phyloP scores from a whole-genome alignment of 768 basidiomycete genomes.

The Tricholoma flavovirens region DNA sequence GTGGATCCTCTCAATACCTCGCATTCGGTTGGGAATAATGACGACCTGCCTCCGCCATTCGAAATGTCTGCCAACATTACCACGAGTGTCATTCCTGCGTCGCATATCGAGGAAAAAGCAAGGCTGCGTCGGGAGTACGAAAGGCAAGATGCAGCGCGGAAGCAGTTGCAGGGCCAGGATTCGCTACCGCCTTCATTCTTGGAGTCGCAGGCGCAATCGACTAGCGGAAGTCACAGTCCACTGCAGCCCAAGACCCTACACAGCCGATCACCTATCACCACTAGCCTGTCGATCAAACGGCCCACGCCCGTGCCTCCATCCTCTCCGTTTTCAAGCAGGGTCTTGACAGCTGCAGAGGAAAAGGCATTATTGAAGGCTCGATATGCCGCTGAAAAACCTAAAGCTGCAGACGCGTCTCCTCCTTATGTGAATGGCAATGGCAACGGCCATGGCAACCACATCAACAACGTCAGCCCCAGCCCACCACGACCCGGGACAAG shows the following conservation, averaged over 20 bases:
- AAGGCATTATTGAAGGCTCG: conserved; percentile 64
- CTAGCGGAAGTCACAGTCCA: background rate
- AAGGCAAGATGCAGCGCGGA: conserved; percentile 56
- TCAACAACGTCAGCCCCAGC: background rate
- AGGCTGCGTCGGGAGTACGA: conserved; percentile 57
- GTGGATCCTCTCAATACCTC: conserved; percentile 21
- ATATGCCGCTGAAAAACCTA: conserved; percentile 52
- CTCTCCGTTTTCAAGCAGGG: conserved; percentile 21
- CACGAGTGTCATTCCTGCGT: conserved; percentile 30
- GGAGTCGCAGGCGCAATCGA: conserved; percentile 12
- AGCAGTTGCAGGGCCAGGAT: conserved; percentile 48
- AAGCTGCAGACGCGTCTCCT: background rate
- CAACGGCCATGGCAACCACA: conserved; percentile 2
- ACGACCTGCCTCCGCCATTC: conserved; percentile 51
- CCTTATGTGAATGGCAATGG: conserved; percentile 26
- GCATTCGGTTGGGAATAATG: conserved; percentile 15
- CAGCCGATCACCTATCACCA: conserved; percentile 13
- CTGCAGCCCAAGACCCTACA: conserved; percentile 14
- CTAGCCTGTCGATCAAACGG: conserved; percentile 13
- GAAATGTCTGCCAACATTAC: conserved; percentile 33
- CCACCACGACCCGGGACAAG: conserved; percentile 14
- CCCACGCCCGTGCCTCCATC: conserved; percentile 31
- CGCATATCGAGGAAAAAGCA: conserved; percentile 62
- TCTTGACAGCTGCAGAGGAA: conserved; percentile 72
- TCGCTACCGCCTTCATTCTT: conserved; percentile 36